A percentile compares a stretch with the other conserved stretches of the same genome.
Evolutionary conservation across 305 asterid species (phyloP).

Genomic region (Fraxinus xanthoxyloides): DNA sequence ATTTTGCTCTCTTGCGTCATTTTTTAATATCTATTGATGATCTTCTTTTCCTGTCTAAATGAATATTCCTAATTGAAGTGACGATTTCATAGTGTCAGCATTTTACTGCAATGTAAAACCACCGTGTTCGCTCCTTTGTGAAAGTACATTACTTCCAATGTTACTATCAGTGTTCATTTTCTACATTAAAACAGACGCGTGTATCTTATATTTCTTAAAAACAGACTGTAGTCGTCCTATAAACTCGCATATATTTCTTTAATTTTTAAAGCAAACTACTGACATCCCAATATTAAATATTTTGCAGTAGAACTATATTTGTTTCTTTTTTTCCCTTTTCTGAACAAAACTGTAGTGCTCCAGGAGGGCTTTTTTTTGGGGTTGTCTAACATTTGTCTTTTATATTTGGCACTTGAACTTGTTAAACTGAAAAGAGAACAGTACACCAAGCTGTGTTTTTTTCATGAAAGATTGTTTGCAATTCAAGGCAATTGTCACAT

Average conservation of each 20-base stretch:
- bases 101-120: background rate
- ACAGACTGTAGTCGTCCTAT: background rate
- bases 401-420: background rate
- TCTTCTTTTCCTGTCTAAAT: slow-evolving; percentile 1
- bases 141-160: background rate
- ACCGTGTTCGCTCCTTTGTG: background rate
- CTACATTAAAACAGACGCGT: background rate
- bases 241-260: background rate
- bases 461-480: background rate
- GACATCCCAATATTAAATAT: background rate
- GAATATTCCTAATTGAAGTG: background rate
- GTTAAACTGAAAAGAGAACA: background rate
- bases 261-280: background rate
- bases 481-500: background rate
- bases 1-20: background rate
- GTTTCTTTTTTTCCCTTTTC: background rate
- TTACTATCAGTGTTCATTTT: background rate
- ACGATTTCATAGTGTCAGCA: background rate
- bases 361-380: background rate
- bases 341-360: background rate
- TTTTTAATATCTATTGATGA: slow-evolving; percentile 3
- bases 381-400: background rate
- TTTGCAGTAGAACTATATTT: background rate
- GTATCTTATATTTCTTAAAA: background rate
- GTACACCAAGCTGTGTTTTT: background rate